These are phyloP conservation scores for Dactylonectria estremocensis DNA, from an alignment of 2,329 filamentous ascomycete genomes.

Conservation along the genomic window DNA sequence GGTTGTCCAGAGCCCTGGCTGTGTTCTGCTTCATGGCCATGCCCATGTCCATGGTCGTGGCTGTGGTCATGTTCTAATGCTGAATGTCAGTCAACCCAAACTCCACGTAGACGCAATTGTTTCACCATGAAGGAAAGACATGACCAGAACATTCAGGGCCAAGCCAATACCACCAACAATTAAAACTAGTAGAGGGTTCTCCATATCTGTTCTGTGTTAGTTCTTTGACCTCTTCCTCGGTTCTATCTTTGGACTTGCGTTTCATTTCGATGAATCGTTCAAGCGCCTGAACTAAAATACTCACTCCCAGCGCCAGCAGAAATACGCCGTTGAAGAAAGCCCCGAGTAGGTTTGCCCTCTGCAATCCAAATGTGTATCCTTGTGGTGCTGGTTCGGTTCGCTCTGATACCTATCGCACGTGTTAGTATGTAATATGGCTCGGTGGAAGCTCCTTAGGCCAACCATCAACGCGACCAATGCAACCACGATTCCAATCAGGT, in stretches of 20 bases:
- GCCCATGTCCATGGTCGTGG: slow-evolving; percentile 50
- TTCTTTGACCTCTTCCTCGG: slow-evolving; percentile 13
- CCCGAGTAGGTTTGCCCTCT: slow-evolving; percentile 79
- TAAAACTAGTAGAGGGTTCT: slow-evolving; percentile 76
- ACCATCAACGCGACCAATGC: slow-evolving; percentile 77
- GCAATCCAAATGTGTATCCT: slow-evolving; percentile 77
- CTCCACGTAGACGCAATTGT: neutral
- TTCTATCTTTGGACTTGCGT: slow-evolving; percentile 55
- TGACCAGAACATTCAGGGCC: slow-evolving; percentile 76
- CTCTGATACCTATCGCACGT: slow-evolving; percentile 66
- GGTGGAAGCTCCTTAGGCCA: slow-evolving; percentile 35
- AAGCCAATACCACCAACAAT: slow-evolving; percentile 80
- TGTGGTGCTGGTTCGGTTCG: slow-evolving; percentile 67
- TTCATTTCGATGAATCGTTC: slow-evolving; percentile 76
- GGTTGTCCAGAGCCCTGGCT: slow-evolving; percentile 30
- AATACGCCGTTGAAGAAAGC: slow-evolving; percentile 88
- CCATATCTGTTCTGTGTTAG: slow-evolving; percentile 63
- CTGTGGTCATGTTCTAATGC: slow-evolving; percentile 55
- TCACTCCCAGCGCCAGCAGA: slow-evolving; percentile 78
- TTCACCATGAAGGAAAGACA: slow-evolving; percentile 75
- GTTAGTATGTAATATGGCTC: slow-evolving; percentile 7
- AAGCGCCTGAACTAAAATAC: slow-evolving; percentile 81
- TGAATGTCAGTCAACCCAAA: slow-evolving; percentile 15
- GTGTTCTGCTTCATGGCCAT: slow-evolving; percentile 57
- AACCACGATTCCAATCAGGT: slow-evolving; percentile 78